These are phyloP conservation scores for Elsinoe australis DNA, from an alignment of 2,329 filamentous ascomycete genomes.

Conservation along the genomic window DNA sequence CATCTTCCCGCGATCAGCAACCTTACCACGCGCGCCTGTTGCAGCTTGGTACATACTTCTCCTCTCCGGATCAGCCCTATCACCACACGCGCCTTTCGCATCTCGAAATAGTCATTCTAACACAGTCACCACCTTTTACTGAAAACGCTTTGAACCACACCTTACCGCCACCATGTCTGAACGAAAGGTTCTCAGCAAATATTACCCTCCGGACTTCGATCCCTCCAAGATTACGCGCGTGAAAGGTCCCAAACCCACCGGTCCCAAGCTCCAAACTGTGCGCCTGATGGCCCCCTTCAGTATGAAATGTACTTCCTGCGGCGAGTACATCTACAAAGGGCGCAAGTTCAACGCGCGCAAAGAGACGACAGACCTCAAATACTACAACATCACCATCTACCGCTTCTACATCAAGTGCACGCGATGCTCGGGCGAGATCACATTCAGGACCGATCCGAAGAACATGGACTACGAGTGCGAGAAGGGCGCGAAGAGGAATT, in stretches of 20 bases:
- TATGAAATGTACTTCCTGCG: conserved; percentile 63
- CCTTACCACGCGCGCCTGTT: no score
- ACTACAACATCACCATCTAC: conserved; percentile 79
- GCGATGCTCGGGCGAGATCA: conserved; percentile 76
- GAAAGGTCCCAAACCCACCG: conserved; percentile 61
- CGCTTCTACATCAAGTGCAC: conserved; percentile 81
- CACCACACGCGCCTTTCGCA: no score
- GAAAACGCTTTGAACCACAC: background rate
- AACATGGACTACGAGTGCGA: conserved; percentile 83
- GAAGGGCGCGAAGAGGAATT: conserved; percentile 81
- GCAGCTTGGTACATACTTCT: no score
- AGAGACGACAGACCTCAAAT: conserved; percentile 83
- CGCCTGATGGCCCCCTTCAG: conserved; percentile 84
- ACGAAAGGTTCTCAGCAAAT: conserved; percentile 66
- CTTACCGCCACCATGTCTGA: conserved; percentile 65
- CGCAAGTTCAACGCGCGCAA: conserved; percentile 95
- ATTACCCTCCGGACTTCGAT: conserved; percentile 77
- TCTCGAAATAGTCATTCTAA: no score
- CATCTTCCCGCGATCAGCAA: no score
- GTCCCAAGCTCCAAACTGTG: conserved; percentile 76
- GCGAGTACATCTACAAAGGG: conserved; percentile 84
- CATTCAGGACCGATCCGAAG: conserved; percentile 90
- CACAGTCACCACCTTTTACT: no score
- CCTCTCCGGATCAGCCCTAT: no score
- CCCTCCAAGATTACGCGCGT: conserved; percentile 65